Percentiles rank a stretch among this genome's conserved stretches.
phyloP scores from a whole-genome alignment of 192 early-diverging fungal species.

The Umbelopsis isabellina region DNA sequence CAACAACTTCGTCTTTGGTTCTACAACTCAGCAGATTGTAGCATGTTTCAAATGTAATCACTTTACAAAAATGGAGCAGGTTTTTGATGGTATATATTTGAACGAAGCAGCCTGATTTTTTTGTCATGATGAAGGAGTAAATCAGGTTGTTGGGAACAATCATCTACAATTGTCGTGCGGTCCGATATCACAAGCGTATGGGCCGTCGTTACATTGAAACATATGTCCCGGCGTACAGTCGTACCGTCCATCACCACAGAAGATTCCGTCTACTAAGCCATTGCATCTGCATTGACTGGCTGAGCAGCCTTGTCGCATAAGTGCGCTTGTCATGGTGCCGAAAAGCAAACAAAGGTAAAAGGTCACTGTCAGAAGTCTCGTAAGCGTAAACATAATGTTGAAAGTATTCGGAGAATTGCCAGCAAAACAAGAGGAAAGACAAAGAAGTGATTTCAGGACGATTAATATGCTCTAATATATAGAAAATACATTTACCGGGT shows the following conservation, averaged over 20 bases:
- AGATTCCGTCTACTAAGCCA: not conserved
- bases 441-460: not conserved
- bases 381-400: not conserved
- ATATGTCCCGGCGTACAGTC: not conserved
- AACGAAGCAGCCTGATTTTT: no score
- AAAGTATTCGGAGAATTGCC: not conserved
- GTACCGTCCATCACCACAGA: slow-evolving; percentile 15
- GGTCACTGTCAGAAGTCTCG: not conserved
- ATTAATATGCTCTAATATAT: not conserved
- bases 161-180: not conserved
- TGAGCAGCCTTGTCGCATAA: not conserved
- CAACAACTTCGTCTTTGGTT: no score
- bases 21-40: no score
- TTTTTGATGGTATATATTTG: no score
- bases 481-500: not conserved
- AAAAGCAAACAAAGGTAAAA: not conserved
- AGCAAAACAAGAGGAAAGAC: not conserved
- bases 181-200: not conserved
- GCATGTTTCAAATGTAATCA: no score
- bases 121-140: not conserved
- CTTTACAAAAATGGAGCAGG: no score
- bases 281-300: not conserved
- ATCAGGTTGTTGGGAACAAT: not conserved
- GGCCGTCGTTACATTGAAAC: not conserved
- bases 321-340: not conserved